Evolutionary conservation across 768 basidiomycete species (phyloP), one percentile per base, ranked within the genome.

Genomic region (Boletus rufocinnamomeus): DNA sequence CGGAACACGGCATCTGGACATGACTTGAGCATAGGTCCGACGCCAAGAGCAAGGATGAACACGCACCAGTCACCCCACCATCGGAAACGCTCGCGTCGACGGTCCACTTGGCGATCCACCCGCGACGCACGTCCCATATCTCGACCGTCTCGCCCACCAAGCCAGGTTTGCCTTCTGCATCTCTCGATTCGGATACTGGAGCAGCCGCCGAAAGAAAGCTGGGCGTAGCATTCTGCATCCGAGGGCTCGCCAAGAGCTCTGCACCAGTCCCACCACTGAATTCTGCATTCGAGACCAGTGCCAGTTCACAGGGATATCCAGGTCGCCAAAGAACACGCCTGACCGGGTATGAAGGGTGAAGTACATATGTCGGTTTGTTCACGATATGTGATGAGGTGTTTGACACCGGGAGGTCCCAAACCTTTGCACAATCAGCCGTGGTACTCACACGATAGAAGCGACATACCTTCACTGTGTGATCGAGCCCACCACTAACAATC

Each of bases 121-220:
- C 82, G 48, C 93, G 77, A 54, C 92, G 79, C 2, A 90, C 89
- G 69, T 95, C 92, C 93, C 93, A 95, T 25, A 94, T 86, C 65
- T 93, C 91, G 32, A 92, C 79, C 0, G 84, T 75, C 65, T 91
- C 87, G 3, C 85, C 82, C 3, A 64, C 50, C 13, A 44, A 43
- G 3, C 59, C 47, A 19, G 47, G 2, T 28, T 59, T 71, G 4
- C 64, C 62, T 2, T 64, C 62, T 21, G 51, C 49, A 1, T 63
- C 63, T 7, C 64, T 68, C 8, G 51, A 50, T 11, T 70, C 70
- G 6, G 46, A 45, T 5, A 21, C 52, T 4, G 63, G 57, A 30
- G 28, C 27, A 3, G 38, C 54, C 17, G 53, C 54, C 28, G 59
- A 54, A 27, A 72, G 58, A 40, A 73, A 66, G 32, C 60, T 66